These are phyloP conservation scores for Populus deltoides DNA, from an alignment of 345 rosid genomes.

Conservation along the genomic window DNA sequence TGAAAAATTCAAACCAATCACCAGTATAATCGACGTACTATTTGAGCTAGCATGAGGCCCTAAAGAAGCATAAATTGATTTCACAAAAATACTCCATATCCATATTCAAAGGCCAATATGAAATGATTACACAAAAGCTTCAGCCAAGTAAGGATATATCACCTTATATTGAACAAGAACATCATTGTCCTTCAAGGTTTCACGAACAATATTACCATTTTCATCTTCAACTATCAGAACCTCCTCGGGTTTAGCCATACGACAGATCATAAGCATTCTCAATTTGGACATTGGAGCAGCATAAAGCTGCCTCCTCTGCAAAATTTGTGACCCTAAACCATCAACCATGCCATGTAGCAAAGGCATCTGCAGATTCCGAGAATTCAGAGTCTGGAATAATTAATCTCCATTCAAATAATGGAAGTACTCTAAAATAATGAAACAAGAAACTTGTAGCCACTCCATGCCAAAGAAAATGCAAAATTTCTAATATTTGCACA, in stretches of 20 bases:
- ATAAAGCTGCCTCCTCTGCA: conserved; percentile 89
- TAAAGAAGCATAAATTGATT: background rate
- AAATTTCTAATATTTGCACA: background rate
- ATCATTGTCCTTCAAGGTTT: conserved; percentile 99
- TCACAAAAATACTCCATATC: background rate
- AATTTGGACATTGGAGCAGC: conserved; percentile 79
- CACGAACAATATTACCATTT: conserved; percentile 97
- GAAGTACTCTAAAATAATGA: background rate
- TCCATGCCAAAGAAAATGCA: background rate
- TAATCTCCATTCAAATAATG: conserved; percentile 9
- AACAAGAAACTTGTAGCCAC: background rate
- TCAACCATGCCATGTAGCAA: conserved; percentile 73
- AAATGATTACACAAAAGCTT: background rate
- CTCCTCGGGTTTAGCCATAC: conserved; percentile 99
- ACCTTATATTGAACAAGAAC: conserved; percentile 99
- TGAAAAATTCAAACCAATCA: background rate
- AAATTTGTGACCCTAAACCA: conserved; percentile 72
- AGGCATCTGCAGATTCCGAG: conserved; percentile 54
- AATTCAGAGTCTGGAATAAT: conserved; percentile 12
- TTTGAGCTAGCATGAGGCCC: background rate
- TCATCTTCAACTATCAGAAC: conserved; percentile 99
- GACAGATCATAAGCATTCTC: conserved; percentile 91
- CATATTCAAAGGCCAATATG: background rate
- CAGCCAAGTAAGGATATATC: conserved; percentile 7
- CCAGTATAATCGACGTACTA: background rate